A percentile compares a stretch with the other conserved stretches of the same genome.
phyloP scores from a whole-genome alignment of 208 protist species.

The Wallacemonas sp. region DNA sequence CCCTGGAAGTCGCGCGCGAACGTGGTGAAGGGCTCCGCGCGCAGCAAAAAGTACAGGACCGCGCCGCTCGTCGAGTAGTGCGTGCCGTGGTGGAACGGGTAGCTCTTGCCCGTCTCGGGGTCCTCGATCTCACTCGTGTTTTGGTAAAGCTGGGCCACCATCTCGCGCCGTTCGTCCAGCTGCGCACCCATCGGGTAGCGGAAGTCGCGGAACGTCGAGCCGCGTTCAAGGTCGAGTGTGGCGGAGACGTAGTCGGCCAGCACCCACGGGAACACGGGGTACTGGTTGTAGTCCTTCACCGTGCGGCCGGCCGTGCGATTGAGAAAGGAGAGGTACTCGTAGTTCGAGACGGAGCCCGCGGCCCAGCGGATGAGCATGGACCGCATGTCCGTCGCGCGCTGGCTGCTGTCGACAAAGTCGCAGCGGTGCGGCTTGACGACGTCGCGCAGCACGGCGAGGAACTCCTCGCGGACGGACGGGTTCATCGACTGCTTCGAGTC shows the following conservation, averaged over 20 bases:
- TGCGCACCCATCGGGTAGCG: slow-evolving; percentile 97
- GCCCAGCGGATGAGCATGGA: slow-evolving; percentile 89
- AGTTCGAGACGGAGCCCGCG: slow-evolving; percentile 92
- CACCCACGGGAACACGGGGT: slow-evolving; percentile 96
- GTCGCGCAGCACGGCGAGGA: slow-evolving; percentile 62
- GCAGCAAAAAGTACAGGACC: slow-evolving; percentile 96
- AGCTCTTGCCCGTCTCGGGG: slow-evolving; percentile 34
- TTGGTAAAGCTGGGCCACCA: slow-evolving; percentile 81
- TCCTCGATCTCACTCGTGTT: slow-evolving; percentile 43
- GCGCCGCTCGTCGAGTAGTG: slow-evolving; percentile 97
- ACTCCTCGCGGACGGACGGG: slow-evolving; percentile 66
- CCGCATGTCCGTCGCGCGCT: slow-evolving; percentile 50
- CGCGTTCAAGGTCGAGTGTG: slow-evolving; percentile 72
- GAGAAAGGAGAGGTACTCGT: slow-evolving; percentile 93
- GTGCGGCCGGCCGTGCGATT: slow-evolving; percentile 92
- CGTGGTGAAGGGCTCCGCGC: slow-evolving; percentile 97
- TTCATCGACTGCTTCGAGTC: slow-evolving; percentile 90
- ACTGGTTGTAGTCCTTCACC: slow-evolving; percentile 93
- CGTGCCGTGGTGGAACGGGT: slow-evolving; percentile 98
- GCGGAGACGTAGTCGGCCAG: slow-evolving; percentile 87
- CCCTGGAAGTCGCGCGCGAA: slow-evolving; percentile 86
- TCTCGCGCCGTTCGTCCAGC: slow-evolving; percentile 64
- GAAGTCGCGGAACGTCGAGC: slow-evolving; percentile 90
- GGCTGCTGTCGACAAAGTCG: slow-evolving; percentile 63
- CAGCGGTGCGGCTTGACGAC: slow-evolving; percentile 53